Percentiles rank a stretch among this genome's conserved stretches.
phyloP scores from a whole-genome alignment of 495 filamentous ascomycete species.

The Pyrenula aspistea region DNA sequence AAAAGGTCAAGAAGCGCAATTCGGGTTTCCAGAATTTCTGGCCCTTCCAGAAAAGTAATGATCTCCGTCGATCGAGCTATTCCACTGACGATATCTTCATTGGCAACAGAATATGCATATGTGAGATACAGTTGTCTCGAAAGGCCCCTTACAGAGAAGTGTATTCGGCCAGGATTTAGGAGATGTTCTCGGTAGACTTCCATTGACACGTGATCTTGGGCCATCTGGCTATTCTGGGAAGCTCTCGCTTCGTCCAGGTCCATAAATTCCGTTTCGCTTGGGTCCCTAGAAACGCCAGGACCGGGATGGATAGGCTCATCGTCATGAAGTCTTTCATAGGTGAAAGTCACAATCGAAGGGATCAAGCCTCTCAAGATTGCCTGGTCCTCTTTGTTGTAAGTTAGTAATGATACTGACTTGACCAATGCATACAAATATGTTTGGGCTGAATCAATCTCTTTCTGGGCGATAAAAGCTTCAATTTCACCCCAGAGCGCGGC shows the following conservation, averaged over 20 bases:
- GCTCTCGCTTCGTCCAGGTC: slow-evolving; percentile 67
- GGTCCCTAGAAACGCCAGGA: neutral
- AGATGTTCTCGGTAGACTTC: neutral
- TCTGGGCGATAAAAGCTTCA: slow-evolving; percentile 20
- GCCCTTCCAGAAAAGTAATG: neutral
- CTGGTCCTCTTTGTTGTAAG: neutral
- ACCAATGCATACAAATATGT: slow-evolving; percentile 23
- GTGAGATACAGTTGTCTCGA: neutral
- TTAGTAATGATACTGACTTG: slow-evolving; percentile 8
- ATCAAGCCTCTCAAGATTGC: neutral
- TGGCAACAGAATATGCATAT: neutral
- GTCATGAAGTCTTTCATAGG: neutral
- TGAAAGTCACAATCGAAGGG: neutral
- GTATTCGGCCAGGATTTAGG: neutral
- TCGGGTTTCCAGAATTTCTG: neutral
- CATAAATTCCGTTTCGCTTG: slow-evolving; percentile 42
- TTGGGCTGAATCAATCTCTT: slow-evolving; percentile 17
- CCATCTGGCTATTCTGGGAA: slow-evolving; percentile 34
- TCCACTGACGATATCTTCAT: neutral
- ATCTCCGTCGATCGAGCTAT: neutral
- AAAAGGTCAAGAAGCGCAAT: neutral
- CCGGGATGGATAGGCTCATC: neutral
- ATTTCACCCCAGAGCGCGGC: slow-evolving; percentile 21
- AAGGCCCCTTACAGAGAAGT: neutral
- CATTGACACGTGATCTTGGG: slow-evolving; percentile 1